Evolutionary conservation across 2,329 filamentous ascomycete species (phyloP).

Genomic region (Hymenoscyphus infarciens): DNA sequence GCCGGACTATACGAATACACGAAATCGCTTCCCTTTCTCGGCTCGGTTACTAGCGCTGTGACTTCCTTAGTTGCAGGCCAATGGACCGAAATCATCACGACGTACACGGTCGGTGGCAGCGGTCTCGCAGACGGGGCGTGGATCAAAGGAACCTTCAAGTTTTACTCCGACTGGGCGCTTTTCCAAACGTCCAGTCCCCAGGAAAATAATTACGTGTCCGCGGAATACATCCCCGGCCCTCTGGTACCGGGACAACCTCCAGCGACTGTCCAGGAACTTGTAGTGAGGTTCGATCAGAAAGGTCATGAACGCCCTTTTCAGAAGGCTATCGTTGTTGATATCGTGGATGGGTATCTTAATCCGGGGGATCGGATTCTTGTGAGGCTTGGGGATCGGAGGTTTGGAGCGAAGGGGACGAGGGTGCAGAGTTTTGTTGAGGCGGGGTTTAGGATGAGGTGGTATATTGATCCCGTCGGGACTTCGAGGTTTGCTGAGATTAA

Average conservation of each 20-base stretch:
- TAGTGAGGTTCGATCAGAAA: slow-evolving; percentile 39
- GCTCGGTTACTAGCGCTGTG: slow-evolving; percentile 29
- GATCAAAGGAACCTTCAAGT: slow-evolving; percentile 41
- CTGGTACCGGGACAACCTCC: slow-evolving; percentile 33
- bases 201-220: slow-evolving; percentile 36
- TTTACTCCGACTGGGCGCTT: slow-evolving; percentile 39
- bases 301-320: slow-evolving; percentile 39
- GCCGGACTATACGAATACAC: slow-evolving; percentile 31
- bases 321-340: slow-evolving; percentile 39
- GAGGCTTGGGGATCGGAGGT: slow-evolving; percentile 36
- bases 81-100: slow-evolving; percentile 34
- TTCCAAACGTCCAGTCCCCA: slow-evolving; percentile 36
- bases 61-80: slow-evolving; percentile 29
- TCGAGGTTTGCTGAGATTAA: slow-evolving; percentile 37
- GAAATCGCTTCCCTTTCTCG: slow-evolving; percentile 34
- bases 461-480: slow-evolving; percentile 39
- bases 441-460: slow-evolving; percentile 37
- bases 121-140: slow-evolving; percentile 37
- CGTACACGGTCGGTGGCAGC: slow-evolving; percentile 34
- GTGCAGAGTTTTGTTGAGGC: slow-evolving; percentile 39
- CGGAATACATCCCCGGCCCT: slow-evolving; percentile 32
- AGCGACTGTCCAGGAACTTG: slow-evolving; percentile 36
- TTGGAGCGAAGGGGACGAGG: slow-evolving; percentile 34
- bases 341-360: slow-evolving; percentile 39
- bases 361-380: slow-evolving; percentile 37